phyloP scores from a whole-genome alignment of 2,329 filamentous ascomycete genomes.

The Claviceps pazoutovae region DNA sequence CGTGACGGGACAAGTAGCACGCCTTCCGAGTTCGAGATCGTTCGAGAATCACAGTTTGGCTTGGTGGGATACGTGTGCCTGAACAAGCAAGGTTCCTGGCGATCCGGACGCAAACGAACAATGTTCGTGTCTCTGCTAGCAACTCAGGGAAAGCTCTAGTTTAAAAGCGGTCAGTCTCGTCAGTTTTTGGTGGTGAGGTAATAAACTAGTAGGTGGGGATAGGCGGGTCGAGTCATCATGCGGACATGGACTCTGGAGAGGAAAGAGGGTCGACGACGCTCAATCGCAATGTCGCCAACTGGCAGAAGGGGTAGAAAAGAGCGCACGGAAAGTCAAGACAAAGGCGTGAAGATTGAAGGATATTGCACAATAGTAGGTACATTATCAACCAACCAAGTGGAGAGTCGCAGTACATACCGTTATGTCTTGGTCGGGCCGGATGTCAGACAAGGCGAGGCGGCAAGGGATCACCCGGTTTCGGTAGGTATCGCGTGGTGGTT shows the following conservation, averaged over 20 bases:
- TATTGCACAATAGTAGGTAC: too few relatives aligned
- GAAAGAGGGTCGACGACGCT: background rate
- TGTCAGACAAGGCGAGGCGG: background rate
- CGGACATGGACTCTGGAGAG: background rate
- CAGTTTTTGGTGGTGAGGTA: background rate
- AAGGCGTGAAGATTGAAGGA: background rate
- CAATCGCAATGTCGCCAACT: background rate
- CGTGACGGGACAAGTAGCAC: background rate
- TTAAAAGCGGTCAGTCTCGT: slow-evolving; percentile 1
- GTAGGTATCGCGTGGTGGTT: background rate
- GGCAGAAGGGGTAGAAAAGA: background rate
- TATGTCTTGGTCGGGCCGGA: background rate
- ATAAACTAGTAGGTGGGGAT: background rate
- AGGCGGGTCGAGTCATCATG: background rate
- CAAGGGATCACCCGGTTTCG: background rate
- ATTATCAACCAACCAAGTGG: background rate
- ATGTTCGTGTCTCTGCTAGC: background rate
- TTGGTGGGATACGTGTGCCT: background rate
- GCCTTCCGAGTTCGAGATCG: background rate
- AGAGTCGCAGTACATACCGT: background rate
- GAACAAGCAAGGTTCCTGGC: background rate
- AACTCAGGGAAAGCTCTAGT: background rate
- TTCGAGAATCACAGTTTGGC: background rate
- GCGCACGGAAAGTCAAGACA: background rate
- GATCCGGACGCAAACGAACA: background rate